Evolutionary conservation across 108 stramenopile species (phyloP).

Genomic region (Cyclotella choctawhatcheeana): DNA sequence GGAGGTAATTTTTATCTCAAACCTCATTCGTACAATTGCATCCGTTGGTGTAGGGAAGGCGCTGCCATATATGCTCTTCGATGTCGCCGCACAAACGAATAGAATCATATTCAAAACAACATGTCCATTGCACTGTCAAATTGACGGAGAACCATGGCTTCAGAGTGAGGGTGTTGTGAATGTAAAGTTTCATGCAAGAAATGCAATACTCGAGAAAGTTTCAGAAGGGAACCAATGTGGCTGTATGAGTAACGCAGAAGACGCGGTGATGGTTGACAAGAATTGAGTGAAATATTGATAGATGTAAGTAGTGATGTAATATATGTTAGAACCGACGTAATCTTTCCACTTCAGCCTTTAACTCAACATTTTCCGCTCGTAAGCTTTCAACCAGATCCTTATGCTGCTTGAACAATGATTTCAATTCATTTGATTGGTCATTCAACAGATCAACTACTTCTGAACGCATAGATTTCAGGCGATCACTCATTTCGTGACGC

Average conservation of each 20-base stretch:
- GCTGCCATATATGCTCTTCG: slow-evolving; percentile 44
- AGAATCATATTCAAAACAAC: slow-evolving; percentile 45
- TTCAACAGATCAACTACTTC: background rate
- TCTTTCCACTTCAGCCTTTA: background rate
- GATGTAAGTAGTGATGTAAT: background rate
- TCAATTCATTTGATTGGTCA: background rate
- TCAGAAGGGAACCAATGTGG: slow-evolving; percentile 19
- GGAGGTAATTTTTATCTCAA: slow-evolving; percentile 60
- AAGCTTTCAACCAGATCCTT: background rate
- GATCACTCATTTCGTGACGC: background rate
- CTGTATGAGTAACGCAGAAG: slow-evolving; percentile 19
- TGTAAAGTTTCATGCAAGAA: slow-evolving; percentile 46
- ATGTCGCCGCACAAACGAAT: slow-evolving; percentile 51
- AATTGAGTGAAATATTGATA: background rate
- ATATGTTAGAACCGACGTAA: background rate
- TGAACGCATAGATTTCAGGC: background rate
- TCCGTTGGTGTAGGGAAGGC: slow-evolving; percentile 29
- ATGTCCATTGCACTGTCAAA: slow-evolving; percentile 64
- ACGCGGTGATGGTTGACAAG: slow-evolving; percentile 3
- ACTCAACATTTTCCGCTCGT: background rate
- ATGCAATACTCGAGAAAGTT: slow-evolving; percentile 41
- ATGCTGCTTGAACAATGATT: background rate
- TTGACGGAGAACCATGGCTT: slow-evolving; percentile 81
- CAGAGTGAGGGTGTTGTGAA: slow-evolving; percentile 57
- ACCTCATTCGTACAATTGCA: slow-evolving; percentile 41